Conservation (phyloP, 495 filamentous ascomycete genomes). For the Corynascus novoguineensis region DNA sequence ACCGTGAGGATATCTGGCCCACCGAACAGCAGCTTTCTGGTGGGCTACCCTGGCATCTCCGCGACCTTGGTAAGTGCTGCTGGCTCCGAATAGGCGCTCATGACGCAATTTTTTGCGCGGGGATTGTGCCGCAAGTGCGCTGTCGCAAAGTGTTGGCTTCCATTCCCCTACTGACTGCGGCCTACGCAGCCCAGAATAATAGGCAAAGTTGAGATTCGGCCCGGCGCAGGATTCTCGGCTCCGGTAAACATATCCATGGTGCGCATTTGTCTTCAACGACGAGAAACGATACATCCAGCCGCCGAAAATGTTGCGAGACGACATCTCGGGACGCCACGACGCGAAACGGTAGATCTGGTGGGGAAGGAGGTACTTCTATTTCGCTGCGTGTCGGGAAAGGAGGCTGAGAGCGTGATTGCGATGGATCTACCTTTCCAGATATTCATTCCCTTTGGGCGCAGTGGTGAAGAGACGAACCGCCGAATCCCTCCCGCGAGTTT, state of each 20-base stretch:
- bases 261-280: slow-evolving; percentile 84
- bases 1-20: slow-evolving; percentile 96
- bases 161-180: slow-evolving; percentile 21
- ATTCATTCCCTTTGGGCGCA: slow-evolving; percentile 91
- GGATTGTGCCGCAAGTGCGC: background rate
- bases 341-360: slow-evolving; percentile 85
- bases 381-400: slow-evolving; percentile 73
- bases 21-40: slow-evolving; percentile 92
- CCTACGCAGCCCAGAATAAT: slow-evolving; percentile 77
- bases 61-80: slow-evolving; percentile 76
- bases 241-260: slow-evolving; percentile 90
- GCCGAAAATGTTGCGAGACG: slow-evolving; percentile 92
- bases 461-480: slow-evolving; percentile 78
- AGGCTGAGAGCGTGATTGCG: slow-evolving; percentile 81
- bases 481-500: slow-evolving; percentile 89
- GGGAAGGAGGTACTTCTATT: slow-evolving; percentile 94
- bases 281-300: slow-evolving; percentile 93
- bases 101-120: background rate
- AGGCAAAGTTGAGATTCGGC: slow-evolving; percentile 96
- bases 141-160: background rate
- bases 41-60: slow-evolving; percentile 96
- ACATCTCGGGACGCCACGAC: slow-evolving; percentile 83
- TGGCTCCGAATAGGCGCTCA: background rate
- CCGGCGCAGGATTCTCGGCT: slow-evolving; percentile 71
- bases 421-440: slow-evolving; percentile 98